Percentiles rank a stretch among this genome's conserved stretches.
Conservation (phyloP, 768 basidiomycete genomes). For the Pulveroboletus sp. region DNA sequence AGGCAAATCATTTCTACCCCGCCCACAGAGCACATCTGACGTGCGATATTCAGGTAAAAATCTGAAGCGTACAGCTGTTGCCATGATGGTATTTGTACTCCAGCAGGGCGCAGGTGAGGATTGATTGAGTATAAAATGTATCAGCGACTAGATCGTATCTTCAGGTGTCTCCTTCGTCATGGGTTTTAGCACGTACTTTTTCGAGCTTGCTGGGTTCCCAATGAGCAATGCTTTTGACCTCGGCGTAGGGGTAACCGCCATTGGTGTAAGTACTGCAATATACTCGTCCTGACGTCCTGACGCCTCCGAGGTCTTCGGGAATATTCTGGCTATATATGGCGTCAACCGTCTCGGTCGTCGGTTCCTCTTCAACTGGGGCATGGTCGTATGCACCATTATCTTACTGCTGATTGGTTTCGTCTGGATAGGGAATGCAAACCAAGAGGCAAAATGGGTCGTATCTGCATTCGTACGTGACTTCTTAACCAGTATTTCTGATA, state of each 20-base stretch:
- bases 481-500: no score
- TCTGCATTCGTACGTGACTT: slow-evolving; percentile 18
- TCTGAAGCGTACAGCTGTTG: slow-evolving; percentile 23
- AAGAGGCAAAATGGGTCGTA: slow-evolving; percentile 21
- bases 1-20: slow-evolving; percentile 11
- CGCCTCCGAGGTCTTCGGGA: slow-evolving; percentile 29
- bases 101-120: slow-evolving; percentile 24
- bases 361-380: slow-evolving; percentile 29
- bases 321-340: slow-evolving; percentile 23
- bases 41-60: slow-evolving; percentile 14
- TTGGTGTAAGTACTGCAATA: slow-evolving; percentile 14
- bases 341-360: slow-evolving; percentile 25
- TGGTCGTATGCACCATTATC: slow-evolving; percentile 21
- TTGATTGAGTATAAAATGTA: not conserved
- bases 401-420: slow-evolving; percentile 26
- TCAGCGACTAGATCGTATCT: not conserved
- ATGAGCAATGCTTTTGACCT: slow-evolving; percentile 30
- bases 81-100: slow-evolving; percentile 32
- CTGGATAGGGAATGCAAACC: slow-evolving; percentile 18
- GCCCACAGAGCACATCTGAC: not conserved
- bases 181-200: slow-evolving; percentile 34
- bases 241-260: slow-evolving; percentile 27
- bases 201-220: slow-evolving; percentile 34
- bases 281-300: not conserved
- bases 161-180: slow-evolving; percentile 28